These are phyloP conservation scores for Achaetomiella virescens DNA, from an alignment of 495 filamentous ascomycete species.

Conservation along the genomic window DNA sequence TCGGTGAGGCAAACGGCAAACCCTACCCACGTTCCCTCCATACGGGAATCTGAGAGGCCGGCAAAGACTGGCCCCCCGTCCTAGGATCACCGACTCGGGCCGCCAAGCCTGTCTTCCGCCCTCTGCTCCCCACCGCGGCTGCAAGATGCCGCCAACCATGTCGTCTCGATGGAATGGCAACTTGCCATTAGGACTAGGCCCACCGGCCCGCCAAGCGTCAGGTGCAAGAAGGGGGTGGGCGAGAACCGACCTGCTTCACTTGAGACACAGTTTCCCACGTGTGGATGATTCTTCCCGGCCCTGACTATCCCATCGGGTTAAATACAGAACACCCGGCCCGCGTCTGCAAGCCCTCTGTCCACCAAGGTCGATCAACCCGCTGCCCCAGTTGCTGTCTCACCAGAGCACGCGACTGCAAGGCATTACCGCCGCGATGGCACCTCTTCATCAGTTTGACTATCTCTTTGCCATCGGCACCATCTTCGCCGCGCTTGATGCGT, in stretches of 20 bases:
- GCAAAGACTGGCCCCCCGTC: background rate
- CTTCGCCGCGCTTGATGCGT: conserved; percentile 70
- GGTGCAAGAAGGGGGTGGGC: background rate
- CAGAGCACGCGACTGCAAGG: conserved; percentile 8
- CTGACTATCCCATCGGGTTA: background rate
- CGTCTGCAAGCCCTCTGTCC: conserved; percentile 1
- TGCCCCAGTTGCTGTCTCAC: conserved; percentile 1
- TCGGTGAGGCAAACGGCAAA: background rate
- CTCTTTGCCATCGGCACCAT: conserved; percentile 70
- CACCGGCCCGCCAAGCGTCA: background rate
- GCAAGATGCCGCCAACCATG: background rate
- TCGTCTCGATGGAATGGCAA: background rate
- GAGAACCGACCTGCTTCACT: background rate
- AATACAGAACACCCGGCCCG: conserved; percentile 4
- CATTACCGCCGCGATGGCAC: conserved; percentile 21
- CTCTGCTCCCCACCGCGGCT: background rate
- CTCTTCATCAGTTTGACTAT: conserved; percentile 56
- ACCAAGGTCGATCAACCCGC: conserved; percentile 4
- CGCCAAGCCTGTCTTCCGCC: background rate
- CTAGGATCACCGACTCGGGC: background rate
- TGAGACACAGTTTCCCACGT: background rate
- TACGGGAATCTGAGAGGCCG: background rate
- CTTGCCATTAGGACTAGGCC: background rate
- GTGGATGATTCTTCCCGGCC: background rate
- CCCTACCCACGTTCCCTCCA: conserved; percentile 2